A percentile compares a stretch with the other conserved stretches of the same genome.
Evolutionary conservation across 108 stramenopile species (phyloP).

Genomic region (Epithemia pelagica): DNA sequence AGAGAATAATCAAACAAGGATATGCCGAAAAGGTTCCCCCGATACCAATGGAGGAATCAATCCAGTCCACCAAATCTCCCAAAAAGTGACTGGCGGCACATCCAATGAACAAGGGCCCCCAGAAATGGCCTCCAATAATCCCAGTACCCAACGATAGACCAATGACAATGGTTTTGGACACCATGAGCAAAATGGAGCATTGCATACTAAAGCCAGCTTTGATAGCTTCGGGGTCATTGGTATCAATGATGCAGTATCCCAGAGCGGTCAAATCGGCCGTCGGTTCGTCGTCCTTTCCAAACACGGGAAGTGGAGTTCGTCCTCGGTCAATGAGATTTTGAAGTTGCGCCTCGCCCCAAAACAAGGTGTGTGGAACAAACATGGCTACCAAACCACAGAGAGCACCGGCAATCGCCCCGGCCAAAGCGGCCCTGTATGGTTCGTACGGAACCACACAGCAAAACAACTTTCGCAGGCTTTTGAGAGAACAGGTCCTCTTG

Average conservation of each 20-base stretch:
- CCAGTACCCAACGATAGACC: constrained; percentile 52
- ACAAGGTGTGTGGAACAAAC: constrained; percentile 43
- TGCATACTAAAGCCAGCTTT: constrained; percentile 27
- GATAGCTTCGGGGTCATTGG: constrained; percentile 16
- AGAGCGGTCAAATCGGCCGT: constrained; percentile 33
- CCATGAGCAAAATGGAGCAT: constrained; percentile 28
- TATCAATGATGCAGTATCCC: constrained; percentile 39
- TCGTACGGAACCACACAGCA: constrained; percentile 19
- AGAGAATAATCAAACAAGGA: constrained; percentile 49
- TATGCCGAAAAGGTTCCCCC: constrained; percentile 28
- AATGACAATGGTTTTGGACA: constrained; percentile 41
- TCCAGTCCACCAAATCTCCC: constrained; percentile 14
- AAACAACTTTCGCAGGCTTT: constrained; percentile 1
- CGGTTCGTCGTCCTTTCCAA: constrained; percentile 37
- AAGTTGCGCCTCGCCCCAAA: constrained; percentile 62
- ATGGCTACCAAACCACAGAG: constrained; percentile 39
- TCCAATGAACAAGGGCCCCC: constrained; percentile 53
- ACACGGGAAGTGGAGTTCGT: constrained; percentile 51
- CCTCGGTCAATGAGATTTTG: constrained; percentile 62
- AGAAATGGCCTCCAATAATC: constrained; percentile 56
- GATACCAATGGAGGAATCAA: constrained; percentile 17
- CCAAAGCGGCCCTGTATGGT: constrained; percentile 33
- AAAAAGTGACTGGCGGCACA: constrained; percentile 45
- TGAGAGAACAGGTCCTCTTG: neutral
- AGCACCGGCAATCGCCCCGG: constrained; percentile 34